Evolutionary conservation across 1,284 basidiomycete species (phyloP), one percentile per base, ranked within the genome.

Genomic region (Stygiomarasmius scandens): DNA sequence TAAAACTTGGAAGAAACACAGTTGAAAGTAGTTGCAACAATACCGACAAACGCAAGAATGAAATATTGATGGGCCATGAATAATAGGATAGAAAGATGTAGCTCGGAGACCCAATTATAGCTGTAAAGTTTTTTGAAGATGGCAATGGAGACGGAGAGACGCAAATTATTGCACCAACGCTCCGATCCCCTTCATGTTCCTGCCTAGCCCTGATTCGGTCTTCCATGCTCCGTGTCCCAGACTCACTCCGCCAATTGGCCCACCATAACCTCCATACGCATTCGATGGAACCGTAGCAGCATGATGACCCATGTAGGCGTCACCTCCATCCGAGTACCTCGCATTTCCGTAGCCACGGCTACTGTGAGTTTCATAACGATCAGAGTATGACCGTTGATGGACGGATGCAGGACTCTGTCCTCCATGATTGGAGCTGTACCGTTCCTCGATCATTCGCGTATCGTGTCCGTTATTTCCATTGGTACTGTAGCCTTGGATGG

Each of bases 181-280:
- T 38, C 72, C 75, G 14, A 81, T 69, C 11, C 71, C 71, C 58
- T 74, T 77, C 46, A 57, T 46, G 23, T 50, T 45, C 29, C 51
- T 60, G 16, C 74, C 65, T 61, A 77, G 60, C 3, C 67, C 66
- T 16, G 63, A 62, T 24, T 77, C 76, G 23, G 70, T 54, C 61
- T 76, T 78, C 77, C 77, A 79, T 8, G 66, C 69, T 2, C 68
- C 69, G 49, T 73, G 71, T 1, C 67, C 66, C 0, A 77, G 63
- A 0, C 66, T 67, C 24, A 75, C 55, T 23, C 22, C 34, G 5
- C 55, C 49, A 11, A 25, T 43, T 9, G 25, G 22, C 57, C 1
- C 66, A 53, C 36, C 25, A 52, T 20, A 75, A 69, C 52, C 71
- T 77, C 1, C 69, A 46, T 79, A 77, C 24, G 73, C 73, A 23